Conservation (phyloP, 305 asterid species). For the Ilex paraguariensis region DNA sequence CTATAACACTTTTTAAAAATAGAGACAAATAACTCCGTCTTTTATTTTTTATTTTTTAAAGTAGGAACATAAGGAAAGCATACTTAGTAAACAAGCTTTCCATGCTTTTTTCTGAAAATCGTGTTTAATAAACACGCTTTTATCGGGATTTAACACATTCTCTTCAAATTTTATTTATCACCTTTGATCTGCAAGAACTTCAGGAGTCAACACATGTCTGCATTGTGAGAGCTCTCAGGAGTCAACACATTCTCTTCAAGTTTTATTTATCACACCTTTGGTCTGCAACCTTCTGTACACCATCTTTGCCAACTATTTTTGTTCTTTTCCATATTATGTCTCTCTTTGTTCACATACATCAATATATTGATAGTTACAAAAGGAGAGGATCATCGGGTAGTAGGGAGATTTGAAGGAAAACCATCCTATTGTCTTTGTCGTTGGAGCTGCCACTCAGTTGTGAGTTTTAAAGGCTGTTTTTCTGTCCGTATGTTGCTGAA, state of each 20-base stretch:
- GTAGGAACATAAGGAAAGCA: no score
- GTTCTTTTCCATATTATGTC: background rate
- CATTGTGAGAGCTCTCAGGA: no score
- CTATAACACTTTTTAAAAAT: no score
- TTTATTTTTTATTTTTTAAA: no score
- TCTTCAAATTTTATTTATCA: no score
- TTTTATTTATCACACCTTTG: background rate
- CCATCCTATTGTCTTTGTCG: constrained; percentile 20
- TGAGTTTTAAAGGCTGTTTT: constrained; percentile 7
- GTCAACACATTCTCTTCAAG: background rate
- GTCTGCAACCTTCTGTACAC: constrained; percentile 27
- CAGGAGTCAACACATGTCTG: no score
- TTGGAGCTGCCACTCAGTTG: background rate
- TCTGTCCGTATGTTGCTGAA: constrained; percentile 18
- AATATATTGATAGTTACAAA: constrained; percentile 26
- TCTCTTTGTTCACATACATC: constrained; percentile 23
- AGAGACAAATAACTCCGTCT: no score
- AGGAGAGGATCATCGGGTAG: constrained; percentile 21
- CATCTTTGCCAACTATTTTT: no score
- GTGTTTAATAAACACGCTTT: no score
- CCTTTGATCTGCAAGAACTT: background rate
- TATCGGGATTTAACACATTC: no score
- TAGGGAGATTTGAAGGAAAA: constrained; percentile 10
- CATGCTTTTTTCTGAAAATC: no score
- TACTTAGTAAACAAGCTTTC: no score